These are phyloP conservation scores for Ulota crispa DNA, from an alignment of 225 moss, liverwort and hornwort genomes.

Conservation along the genomic window DNA sequence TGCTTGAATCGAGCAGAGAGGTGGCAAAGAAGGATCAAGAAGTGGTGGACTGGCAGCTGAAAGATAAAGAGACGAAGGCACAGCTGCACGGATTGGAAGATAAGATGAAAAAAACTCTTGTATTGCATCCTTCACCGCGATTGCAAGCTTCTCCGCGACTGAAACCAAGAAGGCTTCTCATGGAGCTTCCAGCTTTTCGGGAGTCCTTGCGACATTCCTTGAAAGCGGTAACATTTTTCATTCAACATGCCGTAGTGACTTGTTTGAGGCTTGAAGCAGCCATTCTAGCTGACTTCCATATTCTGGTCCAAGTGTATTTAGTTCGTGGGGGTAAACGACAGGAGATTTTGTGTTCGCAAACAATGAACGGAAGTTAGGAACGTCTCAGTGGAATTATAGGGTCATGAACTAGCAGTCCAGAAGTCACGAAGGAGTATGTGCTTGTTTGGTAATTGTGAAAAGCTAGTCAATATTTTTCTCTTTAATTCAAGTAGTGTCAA, in stretches of 20 bases:
- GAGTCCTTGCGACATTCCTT: conserved; percentile 34
- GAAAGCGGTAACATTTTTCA: conserved; percentile 24
- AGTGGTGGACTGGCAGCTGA: conserved; percentile 49
- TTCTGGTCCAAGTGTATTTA: background rate
- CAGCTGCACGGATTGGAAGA: conserved; percentile 39
- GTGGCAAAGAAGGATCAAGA: conserved; percentile 44
- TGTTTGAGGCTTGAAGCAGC: background rate
- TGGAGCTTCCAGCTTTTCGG: conserved; percentile 31
- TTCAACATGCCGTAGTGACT: background rate
- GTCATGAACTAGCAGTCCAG: background rate
- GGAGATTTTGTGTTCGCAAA: background rate
- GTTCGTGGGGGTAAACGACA: background rate
- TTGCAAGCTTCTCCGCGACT: conserved; percentile 26
- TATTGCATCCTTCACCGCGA: conserved; percentile 22
- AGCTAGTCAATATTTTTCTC: background rate
- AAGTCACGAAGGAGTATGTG: background rate
- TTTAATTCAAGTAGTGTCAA: background rate
- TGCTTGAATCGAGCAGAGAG: conserved; percentile 40
- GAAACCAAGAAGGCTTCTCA: conserved; percentile 33
- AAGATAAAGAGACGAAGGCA: conserved; percentile 35
- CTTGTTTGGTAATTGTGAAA: background rate
- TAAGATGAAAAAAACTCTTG: conserved; percentile 31
- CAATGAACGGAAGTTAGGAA: background rate
- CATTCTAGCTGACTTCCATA: background rate
- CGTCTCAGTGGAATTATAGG: background rate